Conservation (phyloP, 306 rosid genomes). For the Rosa rugosa region DNA sequence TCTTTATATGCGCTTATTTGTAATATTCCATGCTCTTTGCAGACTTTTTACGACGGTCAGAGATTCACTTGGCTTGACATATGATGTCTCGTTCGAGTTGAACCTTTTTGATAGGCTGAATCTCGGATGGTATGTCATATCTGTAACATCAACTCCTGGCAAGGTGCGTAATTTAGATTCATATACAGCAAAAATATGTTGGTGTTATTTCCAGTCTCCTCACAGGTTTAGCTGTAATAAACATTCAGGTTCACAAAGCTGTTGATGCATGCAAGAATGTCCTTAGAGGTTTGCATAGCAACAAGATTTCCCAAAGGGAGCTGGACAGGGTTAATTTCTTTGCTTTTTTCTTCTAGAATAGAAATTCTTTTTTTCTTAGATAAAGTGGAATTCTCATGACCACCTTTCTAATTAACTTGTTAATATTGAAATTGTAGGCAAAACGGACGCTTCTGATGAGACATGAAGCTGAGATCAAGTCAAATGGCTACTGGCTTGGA, state of each 20-base stretch:
- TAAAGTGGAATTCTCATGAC: not conserved
- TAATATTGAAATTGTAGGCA: constrained; percentile 62
- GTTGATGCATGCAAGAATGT: constrained; percentile 98
- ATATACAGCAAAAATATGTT: constrained; percentile 9
- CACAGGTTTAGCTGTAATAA: constrained; percentile 26
- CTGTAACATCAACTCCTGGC: constrained; percentile 94
- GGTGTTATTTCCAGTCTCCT: constrained; percentile 22
- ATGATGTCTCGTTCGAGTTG: constrained; percentile 92
- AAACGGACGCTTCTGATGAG: constrained; percentile 93
- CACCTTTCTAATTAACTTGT: not conserved
- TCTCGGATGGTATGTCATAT: constrained; percentile 96
- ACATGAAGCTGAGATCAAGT: constrained; percentile 96
- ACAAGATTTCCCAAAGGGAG: constrained; percentile 85
- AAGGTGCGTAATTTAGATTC: constrained; percentile 62
- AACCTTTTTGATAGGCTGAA: constrained; percentile 89
- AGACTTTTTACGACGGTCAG: constrained; percentile 96
- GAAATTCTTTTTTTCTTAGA: not conserved
- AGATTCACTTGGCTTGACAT: constrained; percentile 96
- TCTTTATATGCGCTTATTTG: not conserved
- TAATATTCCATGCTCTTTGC: constrained; percentile 27
- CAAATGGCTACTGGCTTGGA: constrained; percentile 97
- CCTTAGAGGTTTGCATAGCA: constrained; percentile 90
- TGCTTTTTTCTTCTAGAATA: not conserved
- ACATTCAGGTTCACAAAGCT: constrained; percentile 85
- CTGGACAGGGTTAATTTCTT: constrained; percentile 84